A percentile compares a stretch with the other conserved stretches of the same genome.
phyloP scores from a whole-genome alignment of 176 grass and related monocot species.

The Musa schizocarpa region DNA sequence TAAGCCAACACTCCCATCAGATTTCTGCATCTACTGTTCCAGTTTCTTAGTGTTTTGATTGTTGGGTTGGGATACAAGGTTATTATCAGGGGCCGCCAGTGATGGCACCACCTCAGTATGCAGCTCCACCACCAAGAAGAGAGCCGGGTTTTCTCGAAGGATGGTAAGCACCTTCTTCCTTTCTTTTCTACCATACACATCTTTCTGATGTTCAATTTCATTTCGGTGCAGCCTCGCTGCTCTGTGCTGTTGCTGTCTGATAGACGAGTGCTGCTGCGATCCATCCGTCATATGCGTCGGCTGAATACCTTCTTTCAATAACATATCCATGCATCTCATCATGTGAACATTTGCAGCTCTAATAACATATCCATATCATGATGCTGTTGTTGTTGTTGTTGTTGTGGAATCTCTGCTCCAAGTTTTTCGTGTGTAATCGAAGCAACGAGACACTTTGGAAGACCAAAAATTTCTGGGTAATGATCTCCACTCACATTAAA shows the following conservation, averaged over 20 bases:
- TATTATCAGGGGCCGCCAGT: slow-evolving; percentile 53
- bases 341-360: too few relatives aligned
- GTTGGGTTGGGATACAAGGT: slow-evolving; percentile 3
- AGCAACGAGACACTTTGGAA: too few relatives aligned
- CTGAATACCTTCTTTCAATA: neutral
- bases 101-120: slow-evolving; percentile 51
- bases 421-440: too few relatives aligned
- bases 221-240: slow-evolving; percentile 12
- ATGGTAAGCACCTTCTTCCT: slow-evolving; percentile 22
- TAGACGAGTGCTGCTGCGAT: slow-evolving; percentile 27
- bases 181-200: too few relatives aligned
- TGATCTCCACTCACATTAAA: too few relatives aligned
- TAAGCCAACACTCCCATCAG: neutral
- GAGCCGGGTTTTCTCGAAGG: slow-evolving; percentile 51
- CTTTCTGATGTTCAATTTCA: neutral
- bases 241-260: slow-evolving; percentile 22
- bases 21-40: neutral
- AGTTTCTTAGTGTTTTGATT: neutral
- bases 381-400: too few relatives aligned
- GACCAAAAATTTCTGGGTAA: too few relatives aligned
- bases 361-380: too few relatives aligned
- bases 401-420: too few relatives aligned
- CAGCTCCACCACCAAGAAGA: slow-evolving; percentile 37
- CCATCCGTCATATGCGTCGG: slow-evolving; percentile 4
- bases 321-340: too few relatives aligned